Percentiles rank a stretch among this genome's conserved stretches.
Conservation (phyloP, 2,329 filamentous ascomycete genomes). For the Zymoseptoria brevis region DNA sequence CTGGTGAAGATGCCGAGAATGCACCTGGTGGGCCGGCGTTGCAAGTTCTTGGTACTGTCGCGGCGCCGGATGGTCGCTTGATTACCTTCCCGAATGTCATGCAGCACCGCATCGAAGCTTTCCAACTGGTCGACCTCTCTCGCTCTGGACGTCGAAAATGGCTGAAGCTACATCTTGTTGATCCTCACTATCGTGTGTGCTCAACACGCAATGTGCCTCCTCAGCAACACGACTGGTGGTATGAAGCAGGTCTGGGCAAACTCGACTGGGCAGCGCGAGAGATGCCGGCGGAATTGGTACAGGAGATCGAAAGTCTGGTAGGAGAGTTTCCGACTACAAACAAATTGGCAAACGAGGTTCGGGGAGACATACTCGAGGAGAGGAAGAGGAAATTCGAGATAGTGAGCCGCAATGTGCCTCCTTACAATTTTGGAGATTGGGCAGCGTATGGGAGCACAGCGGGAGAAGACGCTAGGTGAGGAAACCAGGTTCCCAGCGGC, state of each 20-base stretch:
- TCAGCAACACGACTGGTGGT: conserved; percentile 41
- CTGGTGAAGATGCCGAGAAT: not conserved
- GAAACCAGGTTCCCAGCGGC: too few species aligned
- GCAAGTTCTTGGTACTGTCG: conserved; percentile 42
- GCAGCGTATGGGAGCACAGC: too few species aligned
- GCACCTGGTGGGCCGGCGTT: conserved; percentile 8
- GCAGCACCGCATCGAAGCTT: conserved; percentile 45
- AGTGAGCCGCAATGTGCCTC: too few species aligned
- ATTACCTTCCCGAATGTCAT: conserved; percentile 47
- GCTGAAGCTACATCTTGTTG: conserved; percentile 50
- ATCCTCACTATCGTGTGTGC: conserved; percentile 45
- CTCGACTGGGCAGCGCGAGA: not conserved
- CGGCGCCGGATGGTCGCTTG: conserved; percentile 41
- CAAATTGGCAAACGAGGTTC: too few species aligned
- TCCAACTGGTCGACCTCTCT: conserved; percentile 42
- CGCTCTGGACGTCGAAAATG: conserved; percentile 50
- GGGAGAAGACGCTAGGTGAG: too few species aligned
- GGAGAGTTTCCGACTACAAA: too few species aligned
- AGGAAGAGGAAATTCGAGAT: too few species aligned
- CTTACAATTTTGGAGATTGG: too few species aligned
- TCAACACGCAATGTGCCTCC: conserved; percentile 45
- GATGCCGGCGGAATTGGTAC: not conserved
- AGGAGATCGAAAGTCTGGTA: not conserved
- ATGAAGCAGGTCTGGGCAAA: not conserved
- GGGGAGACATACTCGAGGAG: too few species aligned